Base-by-base conservation (phyloP, 116 monocot species). In the Phalaenopsis hybrid region DNA sequence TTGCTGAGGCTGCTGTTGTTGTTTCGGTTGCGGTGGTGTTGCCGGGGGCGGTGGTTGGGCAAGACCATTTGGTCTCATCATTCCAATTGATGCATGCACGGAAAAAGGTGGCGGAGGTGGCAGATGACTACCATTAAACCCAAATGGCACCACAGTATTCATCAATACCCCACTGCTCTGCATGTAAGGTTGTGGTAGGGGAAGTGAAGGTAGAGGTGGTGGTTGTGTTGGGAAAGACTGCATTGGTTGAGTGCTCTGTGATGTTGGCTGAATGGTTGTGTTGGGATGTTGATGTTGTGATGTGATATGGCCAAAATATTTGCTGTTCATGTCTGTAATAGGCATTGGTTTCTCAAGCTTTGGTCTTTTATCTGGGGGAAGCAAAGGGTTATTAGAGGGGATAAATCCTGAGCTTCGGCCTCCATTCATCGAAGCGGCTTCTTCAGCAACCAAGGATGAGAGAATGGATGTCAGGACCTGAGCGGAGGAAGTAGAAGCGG, bases 391-490 rank as follows among this genome's bases (percentile, higher is more conserved):
- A 13, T 82, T 72, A 46, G 34, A 75, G 16, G 85, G 11, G 81
- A 87, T 79, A 16, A 33, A 76, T 33, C 84, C 82, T 8, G 91
- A 34, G 25, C 57, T 87, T 0, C 74, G 75, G 13, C 74, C 57
- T 15, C 75, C 78, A 45, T 86, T 87, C 70, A 55, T 89, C 41
- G 91, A 91, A 61, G 95, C 93, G 79, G 91, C 95, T 84, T 90
- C 91, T 87, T 98, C 92, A 20, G 95, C 93, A 10, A 84, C 93
- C 18, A 98, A 81, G 55, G 98, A 93, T 2, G 93, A 93, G 0
- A 98, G 86, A 16, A 98, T 84, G 1, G 98, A 95, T 67, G 90
- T 85, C 5, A 98, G 89, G 85, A 97, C 85, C 75, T 97, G 87
- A 3, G 89, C 94, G 17, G 96, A 92, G 28, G 97, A 93, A 51